Conservation (phyloP, 1,284 basidiomycete species). For the Apiotrichum veenhuisii region DNA sequence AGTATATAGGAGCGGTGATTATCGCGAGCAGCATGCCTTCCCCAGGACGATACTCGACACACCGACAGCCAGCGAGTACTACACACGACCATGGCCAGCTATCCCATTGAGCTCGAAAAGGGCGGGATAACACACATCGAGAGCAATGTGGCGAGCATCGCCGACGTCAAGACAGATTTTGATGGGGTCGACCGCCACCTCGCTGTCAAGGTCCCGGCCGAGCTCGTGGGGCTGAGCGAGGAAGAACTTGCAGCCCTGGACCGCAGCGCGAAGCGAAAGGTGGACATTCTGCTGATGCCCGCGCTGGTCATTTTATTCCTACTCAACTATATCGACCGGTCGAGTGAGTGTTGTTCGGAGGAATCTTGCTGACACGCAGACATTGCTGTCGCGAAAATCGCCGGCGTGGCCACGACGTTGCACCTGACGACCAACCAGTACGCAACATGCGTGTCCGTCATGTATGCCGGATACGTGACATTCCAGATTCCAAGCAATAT, state of each 20-base stretch:
- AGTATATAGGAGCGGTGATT: too few species aligned
- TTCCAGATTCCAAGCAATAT: constrained; percentile 41
- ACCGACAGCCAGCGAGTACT: too few species aligned
- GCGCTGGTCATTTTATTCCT: not conserved
- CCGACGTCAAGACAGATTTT: not conserved
- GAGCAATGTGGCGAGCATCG: not conserved
- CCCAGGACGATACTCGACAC: too few species aligned
- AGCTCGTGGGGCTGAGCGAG: constrained; percentile 23
- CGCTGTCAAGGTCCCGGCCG: not conserved
- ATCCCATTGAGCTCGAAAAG: too few species aligned
- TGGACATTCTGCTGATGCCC: constrained; percentile 33
- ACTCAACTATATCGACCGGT: not conserved
- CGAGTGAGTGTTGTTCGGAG: not conserved
- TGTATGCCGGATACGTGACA: constrained; percentile 10
- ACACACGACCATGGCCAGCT: too few species aligned
- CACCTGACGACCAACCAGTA: constrained; percentile 14
- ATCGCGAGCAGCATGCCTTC: too few species aligned
- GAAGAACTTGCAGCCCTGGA: constrained; percentile 31
- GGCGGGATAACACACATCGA: too few species aligned
- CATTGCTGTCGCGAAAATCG: constrained; percentile 35
- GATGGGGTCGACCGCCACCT: constrained; percentile 24
- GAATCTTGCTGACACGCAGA: constrained; percentile 13
- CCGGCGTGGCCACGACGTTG: not conserved
- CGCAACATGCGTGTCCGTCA: constrained; percentile 32
- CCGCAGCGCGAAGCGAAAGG: constrained; percentile 30